A percentile compares a stretch with the other conserved stretches of the same genome.
Evolutionary conservation across 73 alveolate species (phyloP).

Genomic region (Symbiodinium pilosum): DNA sequence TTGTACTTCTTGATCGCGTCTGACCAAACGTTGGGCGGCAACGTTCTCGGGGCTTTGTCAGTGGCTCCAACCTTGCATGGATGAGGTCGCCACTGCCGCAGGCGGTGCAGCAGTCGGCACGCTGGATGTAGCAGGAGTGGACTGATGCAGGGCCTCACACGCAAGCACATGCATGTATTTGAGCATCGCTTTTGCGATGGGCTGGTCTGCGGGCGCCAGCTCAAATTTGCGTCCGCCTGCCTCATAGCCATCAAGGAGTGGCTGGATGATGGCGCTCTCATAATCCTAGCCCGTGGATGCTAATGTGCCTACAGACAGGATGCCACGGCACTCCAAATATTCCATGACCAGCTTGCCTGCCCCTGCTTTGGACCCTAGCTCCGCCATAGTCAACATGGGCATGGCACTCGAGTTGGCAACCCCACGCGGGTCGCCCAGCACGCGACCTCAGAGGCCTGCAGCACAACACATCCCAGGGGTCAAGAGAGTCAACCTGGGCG

Average conservation of each 20-base stretch:
- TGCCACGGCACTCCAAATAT: not conserved
- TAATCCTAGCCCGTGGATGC: not conserved
- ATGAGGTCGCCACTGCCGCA: not conserved
- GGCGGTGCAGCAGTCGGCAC: not conserved
- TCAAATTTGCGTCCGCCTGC: not conserved
- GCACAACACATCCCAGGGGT: too few relatives aligned
- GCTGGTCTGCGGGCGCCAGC: not conserved
- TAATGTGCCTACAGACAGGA: not conserved
- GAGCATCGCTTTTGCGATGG: not conserved
- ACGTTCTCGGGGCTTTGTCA: not conserved
- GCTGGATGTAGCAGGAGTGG: not conserved
- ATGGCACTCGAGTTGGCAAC: too few relatives aligned
- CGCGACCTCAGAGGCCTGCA: too few relatives aligned
- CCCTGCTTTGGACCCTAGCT: not conserved
- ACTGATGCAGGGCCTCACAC: not conserved
- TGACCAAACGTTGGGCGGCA: not conserved
- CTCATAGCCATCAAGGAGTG: not conserved
- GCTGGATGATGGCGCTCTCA: not conserved
- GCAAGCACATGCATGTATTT: not conserved
- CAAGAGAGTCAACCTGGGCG: too few relatives aligned
- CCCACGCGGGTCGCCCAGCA: too few relatives aligned
- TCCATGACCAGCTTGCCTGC: conserved; percentile 4
- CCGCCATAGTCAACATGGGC: not conserved
- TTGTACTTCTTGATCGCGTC: not conserved
- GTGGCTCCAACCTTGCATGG: not conserved